Base-by-base conservation (phyloP, 2,329 filamentous ascomycete genomes). In the Ceratocystis diversiconidia region DNA sequence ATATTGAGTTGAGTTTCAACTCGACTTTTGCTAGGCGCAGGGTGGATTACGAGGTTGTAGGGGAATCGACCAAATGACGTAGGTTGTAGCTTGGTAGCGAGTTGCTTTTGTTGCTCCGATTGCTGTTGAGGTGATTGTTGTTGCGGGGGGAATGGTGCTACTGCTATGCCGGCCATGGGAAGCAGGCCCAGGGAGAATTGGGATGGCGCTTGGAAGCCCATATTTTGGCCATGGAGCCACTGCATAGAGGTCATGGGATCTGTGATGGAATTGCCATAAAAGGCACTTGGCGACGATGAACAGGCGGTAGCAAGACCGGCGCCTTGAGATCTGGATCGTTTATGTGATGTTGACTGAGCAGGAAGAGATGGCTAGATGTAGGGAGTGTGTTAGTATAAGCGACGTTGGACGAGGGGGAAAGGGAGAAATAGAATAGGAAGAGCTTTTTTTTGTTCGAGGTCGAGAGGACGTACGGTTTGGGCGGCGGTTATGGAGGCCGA, bases 1-100 rank as follows among this genome's bases (percentile, higher is more conserved):
- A 96, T 90, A 7, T 89, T 89, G 70, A 97, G 96, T 73, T 97
- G 94, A 0, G 94, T 97, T 77, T 99, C 94, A 19, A 97, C 94
- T 25, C 94, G 86, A 17, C 67, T 69, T 59, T 68, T 69, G 8
- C 44, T 66, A 5, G 68, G 67, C 52, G 67, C 63, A 5, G 67
- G 67, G 25, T 68, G 67, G 57, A 66, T 66, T n/a, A 61, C 60
- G 44, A 68, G 63, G 19, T 66, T 12, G 61, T 67, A 67, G 3
- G 66, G 66, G 25, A 62, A 65, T n/a, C 61, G 61, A 44, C 44
- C 61, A 6, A 50, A 48, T 17, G 36, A 30, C 4, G 62, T 52
- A 8, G 64, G 41, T 59, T 60, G 52, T 25, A 41, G 32, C 15
- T 55, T 55, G 8, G 41, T n/a, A n/a, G 32, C 28, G n/a, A 28